These are phyloP conservation scores for Kwoniella mangroviensis DNA, from an alignment of 768 basidiomycete species.

Conservation along the genomic window DNA sequence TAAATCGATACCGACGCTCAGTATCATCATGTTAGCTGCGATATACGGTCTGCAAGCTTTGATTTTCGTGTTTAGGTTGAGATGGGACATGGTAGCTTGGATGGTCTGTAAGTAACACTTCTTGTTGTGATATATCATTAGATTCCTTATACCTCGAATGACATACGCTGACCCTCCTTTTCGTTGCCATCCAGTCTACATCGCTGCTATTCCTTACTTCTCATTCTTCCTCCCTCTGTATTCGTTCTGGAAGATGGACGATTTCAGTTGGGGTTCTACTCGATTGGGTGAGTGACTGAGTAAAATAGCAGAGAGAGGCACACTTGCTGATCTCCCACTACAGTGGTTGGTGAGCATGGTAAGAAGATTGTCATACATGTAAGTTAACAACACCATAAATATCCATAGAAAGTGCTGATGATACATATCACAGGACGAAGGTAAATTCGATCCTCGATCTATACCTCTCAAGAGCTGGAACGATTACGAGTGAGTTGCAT, in stretches of 20 bases:
- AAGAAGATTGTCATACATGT: constrained; percentile 96
- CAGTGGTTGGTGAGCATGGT: constrained; percentile 90
- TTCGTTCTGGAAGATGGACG: constrained; percentile 99
- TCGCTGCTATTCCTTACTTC: constrained; percentile 90
- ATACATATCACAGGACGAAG: constrained; percentile 73
- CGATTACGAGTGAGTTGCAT: constrained; percentile 72
- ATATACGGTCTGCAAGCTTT: constrained; percentile 93
- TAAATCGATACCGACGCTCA: constrained; percentile 74
- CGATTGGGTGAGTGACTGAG: constrained; percentile 75
- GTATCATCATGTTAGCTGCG: constrained; percentile 88
- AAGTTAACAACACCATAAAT: constrained; percentile 54
- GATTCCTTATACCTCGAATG: background rate
- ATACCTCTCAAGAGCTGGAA: constrained; percentile 98
- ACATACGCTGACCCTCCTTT: background rate
- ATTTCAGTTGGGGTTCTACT: constrained; percentile 73
- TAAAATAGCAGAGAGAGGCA: constrained; percentile 3
- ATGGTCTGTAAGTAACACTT: constrained; percentile 52
- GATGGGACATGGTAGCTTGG: constrained; percentile 93
- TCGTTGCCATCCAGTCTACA: constrained; percentile 76
- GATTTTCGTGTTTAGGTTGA: constrained; percentile 86
- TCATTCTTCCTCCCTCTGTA: constrained; percentile 93
- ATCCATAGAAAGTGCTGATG: background rate
- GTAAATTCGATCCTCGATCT: constrained; percentile 89
- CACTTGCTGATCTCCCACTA: constrained; percentile 37
- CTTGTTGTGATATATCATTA: no score